Percentiles rank a stretch among this genome's conserved stretches.
phyloP scores from a whole-genome alignment of 2,329 filamentous ascomycete genomes.

The Parascedosporium putredinis region DNA sequence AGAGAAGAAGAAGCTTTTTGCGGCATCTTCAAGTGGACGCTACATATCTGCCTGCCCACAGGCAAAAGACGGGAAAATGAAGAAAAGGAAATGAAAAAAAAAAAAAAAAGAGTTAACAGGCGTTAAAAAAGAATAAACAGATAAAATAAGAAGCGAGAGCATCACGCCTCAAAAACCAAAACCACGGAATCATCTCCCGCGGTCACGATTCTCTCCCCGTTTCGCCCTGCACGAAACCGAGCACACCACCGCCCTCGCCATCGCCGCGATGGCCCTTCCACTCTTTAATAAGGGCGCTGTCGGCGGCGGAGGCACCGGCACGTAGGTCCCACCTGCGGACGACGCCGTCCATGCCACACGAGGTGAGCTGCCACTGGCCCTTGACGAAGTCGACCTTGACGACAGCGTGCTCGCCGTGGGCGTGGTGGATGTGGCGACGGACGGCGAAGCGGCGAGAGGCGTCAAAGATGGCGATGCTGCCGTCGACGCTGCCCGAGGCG shows the following conservation, averaged over 20 bases:
- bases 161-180: constrained; percentile 53
- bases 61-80: too few species aligned
- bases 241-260: constrained; percentile 76
- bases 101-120: too few species aligned
- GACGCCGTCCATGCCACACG: constrained; percentile 84
- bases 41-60: too few species aligned
- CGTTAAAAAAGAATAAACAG: background rate
- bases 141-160: background rate
- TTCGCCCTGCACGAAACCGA: constrained; percentile 81
- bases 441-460: constrained; percentile 76
- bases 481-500: constrained; percentile 59
- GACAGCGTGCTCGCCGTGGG: constrained; percentile 80
- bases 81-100: background rate
- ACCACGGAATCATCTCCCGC: constrained; percentile 77
- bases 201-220: constrained; percentile 65
- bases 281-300: constrained; percentile 51
- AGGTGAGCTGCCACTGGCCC: constrained; percentile 63
- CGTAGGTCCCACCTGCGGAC: constrained; percentile 76
- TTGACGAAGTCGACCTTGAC: constrained; percentile 86
- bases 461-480: constrained; percentile 78
- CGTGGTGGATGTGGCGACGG: constrained; percentile 69
- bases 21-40: too few species aligned
- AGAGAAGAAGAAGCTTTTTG: too few species aligned
- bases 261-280: constrained; percentile 84
- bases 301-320: constrained; percentile 26